Evolutionary conservation across 768 basidiomycete genomes (phyloP).

Genomic region (Lactarius deliciosus): DNA sequence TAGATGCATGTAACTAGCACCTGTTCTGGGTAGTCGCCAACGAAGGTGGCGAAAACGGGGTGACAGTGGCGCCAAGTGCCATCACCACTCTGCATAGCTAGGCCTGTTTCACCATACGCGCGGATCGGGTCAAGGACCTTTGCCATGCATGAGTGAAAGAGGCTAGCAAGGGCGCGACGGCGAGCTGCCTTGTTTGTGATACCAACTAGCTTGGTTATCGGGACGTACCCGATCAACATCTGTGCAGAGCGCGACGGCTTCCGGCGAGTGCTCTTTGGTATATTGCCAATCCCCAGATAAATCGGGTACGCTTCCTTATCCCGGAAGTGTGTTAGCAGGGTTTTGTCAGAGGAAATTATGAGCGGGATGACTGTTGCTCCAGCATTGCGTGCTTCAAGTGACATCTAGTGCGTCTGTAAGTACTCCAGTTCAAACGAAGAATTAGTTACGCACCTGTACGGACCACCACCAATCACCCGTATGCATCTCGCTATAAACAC

Average conservation of each 20-base stretch:
- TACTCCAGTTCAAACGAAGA: background rate
- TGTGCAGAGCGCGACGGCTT: background rate
- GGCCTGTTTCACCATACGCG: background rate
- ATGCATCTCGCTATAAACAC: conserved; percentile 1
- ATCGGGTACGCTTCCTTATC: conserved; percentile 27
- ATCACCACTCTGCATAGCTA: background rate
- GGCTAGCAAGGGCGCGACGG: conserved; percentile 7
- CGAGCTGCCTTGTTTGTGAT: conserved; percentile 17
- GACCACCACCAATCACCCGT: conserved; percentile 17
- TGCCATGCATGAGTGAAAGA: conserved; percentile 24
- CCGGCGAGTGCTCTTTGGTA: conserved; percentile 27
- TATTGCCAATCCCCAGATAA: conserved; percentile 26
- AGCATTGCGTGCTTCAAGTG: background rate
- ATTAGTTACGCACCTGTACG: conserved; percentile 5
- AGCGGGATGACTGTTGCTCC: background rate
- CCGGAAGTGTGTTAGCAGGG: conserved; percentile 3
- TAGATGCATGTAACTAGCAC: background rate
- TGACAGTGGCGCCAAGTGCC: background rate
- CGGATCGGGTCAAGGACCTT: background rate
- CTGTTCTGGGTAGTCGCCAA: background rate
- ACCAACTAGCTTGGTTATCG: conserved; percentile 27
- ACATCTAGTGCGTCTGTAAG: background rate
- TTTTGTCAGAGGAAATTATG: background rate
- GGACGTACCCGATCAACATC: conserved; percentile 9
- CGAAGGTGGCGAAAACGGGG: background rate